Conservation (phyloP, 441 rosid species). For the Pelargonium cotyledonis region DNA sequence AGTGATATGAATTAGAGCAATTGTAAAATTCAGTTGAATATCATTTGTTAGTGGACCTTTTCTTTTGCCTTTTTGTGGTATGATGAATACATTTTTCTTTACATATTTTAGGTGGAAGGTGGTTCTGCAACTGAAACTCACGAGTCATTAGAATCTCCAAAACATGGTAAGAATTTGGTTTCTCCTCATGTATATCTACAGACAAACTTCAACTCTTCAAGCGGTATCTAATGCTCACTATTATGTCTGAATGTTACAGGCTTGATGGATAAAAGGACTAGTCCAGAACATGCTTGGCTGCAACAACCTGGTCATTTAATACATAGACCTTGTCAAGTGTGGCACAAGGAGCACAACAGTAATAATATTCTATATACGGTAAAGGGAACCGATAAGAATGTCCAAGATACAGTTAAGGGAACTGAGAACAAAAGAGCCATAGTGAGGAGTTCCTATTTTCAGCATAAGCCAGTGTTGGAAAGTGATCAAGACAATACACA, state of each 20-base stretch:
- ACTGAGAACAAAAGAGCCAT: constrained; percentile 29
- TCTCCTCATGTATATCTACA: neutral
- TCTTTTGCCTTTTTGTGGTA: constrained; percentile 17
- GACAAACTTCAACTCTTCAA: constrained; percentile 8
- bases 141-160: constrained; percentile 29
- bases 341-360: constrained; percentile 31
- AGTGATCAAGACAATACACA: constrained; percentile 29
- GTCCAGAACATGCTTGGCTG: constrained; percentile 22
- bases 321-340: constrained; percentile 28
- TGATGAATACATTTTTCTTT: constrained; percentile 7
- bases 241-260: constrained; percentile 18
- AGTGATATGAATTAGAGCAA: constrained; percentile 24
- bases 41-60: constrained; percentile 8
- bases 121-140: constrained; percentile 27
- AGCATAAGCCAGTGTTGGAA: constrained; percentile 30
- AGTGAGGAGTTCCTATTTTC: constrained; percentile 35
- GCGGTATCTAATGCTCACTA: constrained; percentile 15
- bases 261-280: constrained; percentile 23
- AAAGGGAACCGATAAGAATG: constrained; percentile 25
- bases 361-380: constrained; percentile 22
- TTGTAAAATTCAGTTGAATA: constrained; percentile 11
- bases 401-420: constrained; percentile 27
- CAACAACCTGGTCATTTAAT: constrained; percentile 25
- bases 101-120: constrained; percentile 39
- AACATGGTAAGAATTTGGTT: constrained; percentile 37